phyloP scores from a whole-genome alignment of 208 protist species.

The Trypanosoma boissoni region DNA sequence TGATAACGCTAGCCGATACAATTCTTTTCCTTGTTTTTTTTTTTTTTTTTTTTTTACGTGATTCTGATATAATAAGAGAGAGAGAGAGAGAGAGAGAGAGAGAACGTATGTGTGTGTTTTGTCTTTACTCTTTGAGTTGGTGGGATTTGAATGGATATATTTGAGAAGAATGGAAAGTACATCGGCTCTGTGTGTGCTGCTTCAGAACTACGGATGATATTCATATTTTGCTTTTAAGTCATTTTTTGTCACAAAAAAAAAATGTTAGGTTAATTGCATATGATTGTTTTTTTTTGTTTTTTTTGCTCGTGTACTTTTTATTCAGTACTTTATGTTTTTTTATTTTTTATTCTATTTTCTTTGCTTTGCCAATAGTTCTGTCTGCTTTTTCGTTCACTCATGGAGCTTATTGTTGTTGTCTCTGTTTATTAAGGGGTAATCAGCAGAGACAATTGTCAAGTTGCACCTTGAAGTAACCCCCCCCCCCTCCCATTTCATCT shows the following conservation, averaged over 20 bases:
- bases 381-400: too few species aligned
- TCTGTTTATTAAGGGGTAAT: too few species aligned
- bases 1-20: background rate
- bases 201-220: too few species aligned
- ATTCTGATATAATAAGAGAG: background rate
- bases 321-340: constrained; percentile 6
- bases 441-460: too few species aligned
- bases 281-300: background rate
- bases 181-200: too few species aligned
- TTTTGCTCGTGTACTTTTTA: constrained; percentile 2
- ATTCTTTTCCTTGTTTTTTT: background rate
- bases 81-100: too few species aligned
- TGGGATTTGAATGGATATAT: too few species aligned
- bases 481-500: too few species aligned
- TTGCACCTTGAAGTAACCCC: too few species aligned
- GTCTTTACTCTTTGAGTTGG: constrained; percentile 1
- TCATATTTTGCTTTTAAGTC: constrained; percentile 10
- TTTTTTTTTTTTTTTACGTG: background rate
- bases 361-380: too few species aligned
- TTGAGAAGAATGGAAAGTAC: too few species aligned
- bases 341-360: constrained; percentile 7
- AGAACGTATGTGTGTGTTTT: background rate
- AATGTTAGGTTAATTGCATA: constrained; percentile 6
- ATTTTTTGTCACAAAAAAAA: constrained; percentile 21
- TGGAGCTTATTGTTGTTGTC: too few species aligned